Conservation (phyloP, 352 stramenopile genomes). For the Halophytophthora batemanensis region DNA sequence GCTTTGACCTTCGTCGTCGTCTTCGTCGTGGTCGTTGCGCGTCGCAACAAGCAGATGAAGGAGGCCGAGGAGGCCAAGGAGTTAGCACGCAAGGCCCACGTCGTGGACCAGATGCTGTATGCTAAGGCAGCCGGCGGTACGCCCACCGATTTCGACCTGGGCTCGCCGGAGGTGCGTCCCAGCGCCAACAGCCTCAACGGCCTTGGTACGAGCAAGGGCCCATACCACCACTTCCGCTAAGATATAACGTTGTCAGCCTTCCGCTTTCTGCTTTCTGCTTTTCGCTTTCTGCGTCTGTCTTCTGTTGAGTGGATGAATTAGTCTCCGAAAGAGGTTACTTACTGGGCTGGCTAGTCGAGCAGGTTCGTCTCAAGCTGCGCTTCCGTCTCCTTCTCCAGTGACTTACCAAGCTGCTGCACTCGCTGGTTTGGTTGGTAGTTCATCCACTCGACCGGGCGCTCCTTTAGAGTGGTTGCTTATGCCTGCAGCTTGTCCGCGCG, state of each 20-base stretch:
- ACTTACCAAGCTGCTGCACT: too few species aligned
- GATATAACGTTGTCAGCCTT: conserved; percentile 16
- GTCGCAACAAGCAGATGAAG: conserved; percentile 24
- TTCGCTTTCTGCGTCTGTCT: too few species aligned
- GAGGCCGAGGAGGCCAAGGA: conserved; percentile 38
- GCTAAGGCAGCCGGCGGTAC: conserved; percentile 16
- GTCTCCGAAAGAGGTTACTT: too few species aligned
- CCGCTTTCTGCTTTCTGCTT: too few species aligned
- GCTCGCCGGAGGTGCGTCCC: conserved; percentile 9
- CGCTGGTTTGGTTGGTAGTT: too few species aligned
- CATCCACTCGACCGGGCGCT: too few species aligned
- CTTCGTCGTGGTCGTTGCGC: conserved; percentile 34
- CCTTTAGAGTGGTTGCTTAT: too few species aligned
- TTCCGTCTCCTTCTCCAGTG: too few species aligned
- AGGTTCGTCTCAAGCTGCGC: too few species aligned
- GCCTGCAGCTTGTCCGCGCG: conserved; percentile 81
- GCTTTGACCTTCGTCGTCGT: conserved; percentile 44
- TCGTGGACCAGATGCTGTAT: conserved; percentile 22
- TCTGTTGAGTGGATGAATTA: too few species aligned
- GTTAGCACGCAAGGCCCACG: conserved; percentile 18
- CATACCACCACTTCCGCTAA: conserved; percentile 30
- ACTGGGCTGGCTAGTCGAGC: too few species aligned
- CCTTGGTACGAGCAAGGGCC: too few species aligned
- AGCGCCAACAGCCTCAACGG: conserved; percentile 19
- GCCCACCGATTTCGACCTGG: conserved; percentile 16